phyloP scores from a whole-genome alignment of 495 filamentous ascomycete genomes.

The Aspergillus affinis region DNA sequence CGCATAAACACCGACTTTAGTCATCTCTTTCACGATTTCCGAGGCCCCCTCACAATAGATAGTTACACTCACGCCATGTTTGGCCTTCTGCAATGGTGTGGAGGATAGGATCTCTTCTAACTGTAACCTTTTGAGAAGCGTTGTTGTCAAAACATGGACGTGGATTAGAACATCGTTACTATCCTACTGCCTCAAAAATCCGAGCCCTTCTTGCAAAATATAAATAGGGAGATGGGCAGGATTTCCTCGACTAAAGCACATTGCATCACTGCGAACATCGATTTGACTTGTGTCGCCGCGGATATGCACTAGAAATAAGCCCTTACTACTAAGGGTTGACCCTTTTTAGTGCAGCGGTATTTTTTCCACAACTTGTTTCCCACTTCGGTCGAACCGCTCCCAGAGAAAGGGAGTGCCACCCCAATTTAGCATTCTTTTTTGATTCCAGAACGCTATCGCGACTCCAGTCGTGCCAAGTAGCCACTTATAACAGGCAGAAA shows the following conservation, averaged over 20 bases:
- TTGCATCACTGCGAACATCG: not conserved
- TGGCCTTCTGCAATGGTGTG: not conserved
- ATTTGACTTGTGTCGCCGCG: too few relatives aligned
- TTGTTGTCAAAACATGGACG: constrained; percentile 1
- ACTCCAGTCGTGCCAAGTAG: constrained; percentile 6
- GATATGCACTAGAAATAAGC: too few relatives aligned
- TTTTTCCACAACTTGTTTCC: too few relatives aligned
- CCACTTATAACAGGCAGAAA: constrained; percentile 6
- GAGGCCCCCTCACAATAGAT: constrained; percentile 1
- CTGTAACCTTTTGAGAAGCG: not conserved
- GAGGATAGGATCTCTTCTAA: not conserved
- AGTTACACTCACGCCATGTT: constrained; percentile 2
- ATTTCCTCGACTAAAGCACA: constrained; percentile 8
- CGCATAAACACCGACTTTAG: constrained; percentile 1
- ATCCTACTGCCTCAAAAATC: constrained; percentile 4
- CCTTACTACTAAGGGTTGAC: too few relatives aligned
- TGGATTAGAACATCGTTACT: not conserved
- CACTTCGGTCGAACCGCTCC: not conserved
- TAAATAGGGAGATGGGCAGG: constrained; percentile 7
- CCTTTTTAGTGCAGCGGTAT: too few relatives aligned
- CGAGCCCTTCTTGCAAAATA: not conserved
- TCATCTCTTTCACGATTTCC: constrained; percentile 1
- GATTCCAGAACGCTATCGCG: constrained; percentile 13
- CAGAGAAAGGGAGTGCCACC: not conserved
- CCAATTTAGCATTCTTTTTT: not conserved